A percentile compares a stretch with the other conserved stretches of the same genome.
Conservation (phyloP, 495 filamentous ascomycete species). For the Penicillium bovifimosum region DNA sequence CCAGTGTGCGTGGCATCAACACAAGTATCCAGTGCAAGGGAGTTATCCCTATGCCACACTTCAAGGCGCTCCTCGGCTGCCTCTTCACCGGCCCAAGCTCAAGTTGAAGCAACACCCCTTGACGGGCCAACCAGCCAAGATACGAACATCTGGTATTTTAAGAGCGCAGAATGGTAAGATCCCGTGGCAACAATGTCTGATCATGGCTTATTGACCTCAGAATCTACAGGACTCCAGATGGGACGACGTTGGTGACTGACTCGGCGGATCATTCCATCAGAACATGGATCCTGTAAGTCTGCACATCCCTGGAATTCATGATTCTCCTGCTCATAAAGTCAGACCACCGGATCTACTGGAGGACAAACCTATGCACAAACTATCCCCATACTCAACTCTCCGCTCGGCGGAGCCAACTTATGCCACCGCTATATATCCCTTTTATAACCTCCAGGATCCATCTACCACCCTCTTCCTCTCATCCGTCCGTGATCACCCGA, state of each 20-base stretch:
- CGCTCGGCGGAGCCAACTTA: conserved; percentile 63
- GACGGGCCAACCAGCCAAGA: background rate
- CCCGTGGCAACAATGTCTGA: background rate
- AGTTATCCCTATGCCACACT: background rate
- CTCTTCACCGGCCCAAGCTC: background rate
- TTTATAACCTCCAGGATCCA: conserved; percentile 60
- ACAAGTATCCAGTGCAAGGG: background rate
- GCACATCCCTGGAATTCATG: background rate
- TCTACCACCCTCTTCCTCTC: conserved; percentile 64
- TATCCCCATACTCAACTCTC: conserved; percentile 58
- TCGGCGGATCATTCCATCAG: conserved; percentile 62
- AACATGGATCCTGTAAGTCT: conserved; percentile 61
- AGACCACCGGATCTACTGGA: conserved; percentile 66
- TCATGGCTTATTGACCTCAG: background rate
- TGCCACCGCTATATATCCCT: conserved; percentile 65
- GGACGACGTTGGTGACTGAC: conserved; percentile 73
- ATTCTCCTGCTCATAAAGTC: conserved; percentile 7
- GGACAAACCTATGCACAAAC: conserved; percentile 38
- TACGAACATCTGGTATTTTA: conserved; percentile 45
- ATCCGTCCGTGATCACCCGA: conserved; percentile 63
- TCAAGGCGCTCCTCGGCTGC: background rate
- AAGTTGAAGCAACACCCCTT: background rate
- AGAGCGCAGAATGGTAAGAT: conserved; percentile 54
- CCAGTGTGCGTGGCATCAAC: conserved; percentile 36
- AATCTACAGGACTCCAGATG: conserved; percentile 63